phyloP scores from a whole-genome alignment of 805 yeast genomes.

The Yamadazyma nakazawae region DNA sequence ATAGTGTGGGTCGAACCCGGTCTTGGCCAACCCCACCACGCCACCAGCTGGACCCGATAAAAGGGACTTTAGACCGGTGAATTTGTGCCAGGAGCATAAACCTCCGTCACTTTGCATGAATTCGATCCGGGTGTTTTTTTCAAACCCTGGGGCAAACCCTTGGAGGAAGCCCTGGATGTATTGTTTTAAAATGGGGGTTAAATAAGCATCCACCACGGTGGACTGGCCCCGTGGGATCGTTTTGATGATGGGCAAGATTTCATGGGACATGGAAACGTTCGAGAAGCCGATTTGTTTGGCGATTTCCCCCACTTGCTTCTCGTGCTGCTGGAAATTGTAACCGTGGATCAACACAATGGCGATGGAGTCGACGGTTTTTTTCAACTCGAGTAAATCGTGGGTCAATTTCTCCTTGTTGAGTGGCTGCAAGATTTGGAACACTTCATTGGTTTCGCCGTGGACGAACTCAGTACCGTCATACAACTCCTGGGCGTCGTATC shows the following conservation, averaged over 20 bases:
- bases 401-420: conserved; percentile 50
- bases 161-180: conserved; percentile 59
- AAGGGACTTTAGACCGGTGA: conserved; percentile 19
- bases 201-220: conserved; percentile 76
- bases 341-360: conserved; percentile 76
- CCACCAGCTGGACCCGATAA: conserved; percentile 26
- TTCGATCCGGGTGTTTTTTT: conserved; percentile 21
- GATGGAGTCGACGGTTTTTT: conserved; percentile 57
- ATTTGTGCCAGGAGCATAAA: conserved; percentile 17
- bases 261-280: conserved; percentile 66
- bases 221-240: conserved; percentile 75
- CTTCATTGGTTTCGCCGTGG: conserved; percentile 66
- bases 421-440: conserved; percentile 53
- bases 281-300: conserved; percentile 66
- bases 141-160: conserved; percentile 55
- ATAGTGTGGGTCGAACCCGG: conserved; percentile 33
- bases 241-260: conserved; percentile 76
- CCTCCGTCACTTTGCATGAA: conserved; percentile 25
- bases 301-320: conserved; percentile 35
- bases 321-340: conserved; percentile 72
- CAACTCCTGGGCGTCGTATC: conserved; percentile 16
- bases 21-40: conserved; percentile 20
- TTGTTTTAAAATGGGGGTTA: conserved; percentile 72
- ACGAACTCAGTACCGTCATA: conserved; percentile 33
- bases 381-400: conserved; percentile 41